Evolutionary conservation across 306 rosid species (phyloP).

Genomic region (Vachellia collinsii): DNA sequence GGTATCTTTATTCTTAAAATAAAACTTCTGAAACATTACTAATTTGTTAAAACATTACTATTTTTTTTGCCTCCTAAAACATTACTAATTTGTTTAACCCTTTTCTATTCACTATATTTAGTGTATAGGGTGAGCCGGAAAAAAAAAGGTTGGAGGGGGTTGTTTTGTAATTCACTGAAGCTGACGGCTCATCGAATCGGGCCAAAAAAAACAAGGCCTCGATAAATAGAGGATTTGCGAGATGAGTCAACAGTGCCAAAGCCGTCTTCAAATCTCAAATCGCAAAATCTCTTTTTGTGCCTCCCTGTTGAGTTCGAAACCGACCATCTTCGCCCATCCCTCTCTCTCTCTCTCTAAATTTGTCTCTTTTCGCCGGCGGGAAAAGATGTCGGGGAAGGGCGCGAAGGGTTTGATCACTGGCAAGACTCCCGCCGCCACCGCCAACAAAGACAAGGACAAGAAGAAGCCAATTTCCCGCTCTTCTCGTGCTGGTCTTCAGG

Average conservation of each 20-base stretch:
- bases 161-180: no score
- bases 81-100: no score
- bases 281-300: constrained; percentile 14
- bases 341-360: neutral
- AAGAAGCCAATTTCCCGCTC: constrained; percentile 67
- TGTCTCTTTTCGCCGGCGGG: constrained; percentile 30
- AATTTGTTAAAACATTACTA: no score
- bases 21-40: no score
- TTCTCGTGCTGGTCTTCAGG: constrained; percentile 74
- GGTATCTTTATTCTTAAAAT: no score
- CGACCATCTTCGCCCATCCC: neutral
- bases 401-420: constrained; percentile 67
- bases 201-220: neutral
- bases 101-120: no score
- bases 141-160: no score
- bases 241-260: neutral
- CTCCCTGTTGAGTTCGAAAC: neutral
- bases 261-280: neutral
- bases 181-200: no score
- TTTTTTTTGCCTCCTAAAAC: no score
- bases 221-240: neutral
- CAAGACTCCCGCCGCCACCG: constrained; percentile 49
- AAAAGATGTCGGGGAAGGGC: constrained; percentile 65
- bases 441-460: constrained; percentile 61
- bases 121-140: no score